Conservation (phyloP, 768 basidiomycete genomes). For the Russula earlei region DNA sequence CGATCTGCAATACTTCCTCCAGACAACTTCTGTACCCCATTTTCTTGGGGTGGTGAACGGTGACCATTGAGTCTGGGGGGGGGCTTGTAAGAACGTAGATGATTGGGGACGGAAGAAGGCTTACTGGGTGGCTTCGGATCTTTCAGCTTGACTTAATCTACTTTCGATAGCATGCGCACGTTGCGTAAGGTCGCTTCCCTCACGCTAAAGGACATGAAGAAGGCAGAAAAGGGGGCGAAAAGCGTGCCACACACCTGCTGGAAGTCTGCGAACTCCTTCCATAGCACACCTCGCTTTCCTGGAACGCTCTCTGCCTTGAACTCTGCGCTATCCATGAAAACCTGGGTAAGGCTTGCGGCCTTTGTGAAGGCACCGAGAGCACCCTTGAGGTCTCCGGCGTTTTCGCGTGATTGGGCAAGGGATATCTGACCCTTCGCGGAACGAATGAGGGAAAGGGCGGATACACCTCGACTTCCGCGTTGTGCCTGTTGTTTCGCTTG, state of each 20-base stretch:
- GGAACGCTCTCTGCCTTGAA: constrained; percentile 40
- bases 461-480: constrained; percentile 47
- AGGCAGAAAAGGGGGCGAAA: not conserved
- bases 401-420: constrained; percentile 43
- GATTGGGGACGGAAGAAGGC: constrained; percentile 8
- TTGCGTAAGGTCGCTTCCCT: constrained; percentile 30
- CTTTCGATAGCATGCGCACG: constrained; percentile 39
- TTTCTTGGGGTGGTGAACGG: constrained; percentile 3
- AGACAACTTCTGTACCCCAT: constrained; percentile 27
- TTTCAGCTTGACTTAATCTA: constrained; percentile 39
- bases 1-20: constrained; percentile 78
- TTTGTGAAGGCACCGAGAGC: constrained; percentile 53
- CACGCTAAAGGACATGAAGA: constrained; percentile 24
- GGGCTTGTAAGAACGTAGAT: constrained; percentile 5
- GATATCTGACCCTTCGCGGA: constrained; percentile 50
- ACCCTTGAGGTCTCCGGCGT: constrained; percentile 47
- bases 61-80: constrained; percentile 14
- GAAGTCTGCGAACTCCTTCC: constrained; percentile 57
- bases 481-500: constrained; percentile 39
- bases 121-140: constrained; percentile 27
- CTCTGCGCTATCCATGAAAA: constrained; percentile 52
- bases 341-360: constrained; percentile 48
- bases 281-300: constrained; percentile 44
- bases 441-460: constrained; percentile 51
- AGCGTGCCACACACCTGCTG: constrained; percentile 41